Conservation (phyloP, 805 yeast genomes). For the Candida insectalens region DNA sequence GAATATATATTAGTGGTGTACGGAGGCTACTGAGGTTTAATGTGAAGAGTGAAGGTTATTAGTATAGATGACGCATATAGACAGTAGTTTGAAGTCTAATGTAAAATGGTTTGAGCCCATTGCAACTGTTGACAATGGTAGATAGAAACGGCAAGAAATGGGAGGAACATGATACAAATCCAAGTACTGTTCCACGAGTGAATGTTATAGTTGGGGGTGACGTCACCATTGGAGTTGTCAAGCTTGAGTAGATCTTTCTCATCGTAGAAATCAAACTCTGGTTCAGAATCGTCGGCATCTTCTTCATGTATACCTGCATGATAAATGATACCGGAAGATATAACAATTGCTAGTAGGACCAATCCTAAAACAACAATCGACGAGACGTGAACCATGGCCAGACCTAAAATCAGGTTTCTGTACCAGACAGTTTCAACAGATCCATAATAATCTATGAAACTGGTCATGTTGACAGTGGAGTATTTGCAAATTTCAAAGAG, state of each 20-base stretch:
- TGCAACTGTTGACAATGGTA: slow-evolving; percentile 6
- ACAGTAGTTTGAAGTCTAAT: no score
- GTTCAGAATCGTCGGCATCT: neutral
- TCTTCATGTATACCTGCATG: slow-evolving; percentile 3
- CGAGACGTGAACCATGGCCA: slow-evolving; percentile 8
- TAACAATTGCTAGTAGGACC: slow-evolving; percentile 9
- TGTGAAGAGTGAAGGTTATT: no score
- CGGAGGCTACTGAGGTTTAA: no score
- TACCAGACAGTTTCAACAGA: neutral
- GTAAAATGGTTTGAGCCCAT: no score
- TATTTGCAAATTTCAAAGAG: slow-evolving; percentile 15
- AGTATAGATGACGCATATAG: no score
- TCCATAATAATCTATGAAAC: slow-evolving; percentile 8
- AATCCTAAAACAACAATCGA: slow-evolving; percentile 10
- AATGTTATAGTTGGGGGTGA: neutral
- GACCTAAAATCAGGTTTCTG: neutral
- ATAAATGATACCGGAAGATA: slow-evolving; percentile 8
- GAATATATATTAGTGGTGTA: no score
- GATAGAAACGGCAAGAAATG: slow-evolving; percentile 10
- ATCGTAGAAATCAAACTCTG: neutral
- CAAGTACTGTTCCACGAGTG: neutral
- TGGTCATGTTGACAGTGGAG: slow-evolving; percentile 12
- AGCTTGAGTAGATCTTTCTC: neutral
- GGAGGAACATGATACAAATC: slow-evolving; percentile 7
- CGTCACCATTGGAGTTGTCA: neutral